A percentile compares a stretch with the other conserved stretches of the same genome.
These are phyloP conservation scores for Neurospora hispaniola DNA, from an alignment of 495 filamentous ascomycete species.

Conservation along the genomic window DNA sequence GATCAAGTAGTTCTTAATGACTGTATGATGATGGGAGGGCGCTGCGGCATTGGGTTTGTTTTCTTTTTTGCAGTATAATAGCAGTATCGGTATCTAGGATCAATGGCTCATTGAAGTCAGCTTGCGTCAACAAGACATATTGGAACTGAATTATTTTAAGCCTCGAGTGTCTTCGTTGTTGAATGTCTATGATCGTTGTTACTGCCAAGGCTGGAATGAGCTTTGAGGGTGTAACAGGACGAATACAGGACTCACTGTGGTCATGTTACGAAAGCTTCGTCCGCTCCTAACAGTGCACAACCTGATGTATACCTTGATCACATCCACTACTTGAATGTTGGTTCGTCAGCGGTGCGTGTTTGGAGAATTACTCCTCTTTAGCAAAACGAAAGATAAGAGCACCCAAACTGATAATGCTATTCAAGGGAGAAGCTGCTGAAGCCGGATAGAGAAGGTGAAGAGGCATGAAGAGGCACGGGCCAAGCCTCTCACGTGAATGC, in stretches of 20 bases:
- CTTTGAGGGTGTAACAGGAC: not conserved
- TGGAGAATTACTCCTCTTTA: no score
- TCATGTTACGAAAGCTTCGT: not conserved
- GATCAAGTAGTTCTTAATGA: not conserved
- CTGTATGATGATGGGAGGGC: not conserved
- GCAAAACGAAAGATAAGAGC: not conserved
- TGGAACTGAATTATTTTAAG: not conserved
- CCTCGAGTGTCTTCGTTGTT: not conserved
- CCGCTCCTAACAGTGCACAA: not conserved
- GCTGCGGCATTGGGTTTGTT: not conserved
- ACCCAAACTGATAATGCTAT: not conserved
- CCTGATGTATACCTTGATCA: not conserved
- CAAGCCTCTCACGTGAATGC: not conserved
- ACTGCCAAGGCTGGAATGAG: not conserved
- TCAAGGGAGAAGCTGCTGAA: not conserved
- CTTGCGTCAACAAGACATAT: not conserved
- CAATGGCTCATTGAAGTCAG: not conserved
- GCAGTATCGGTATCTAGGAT: not conserved
- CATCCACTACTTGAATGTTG: no score
- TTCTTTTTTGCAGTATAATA: not conserved
- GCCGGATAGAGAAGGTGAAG: not conserved
- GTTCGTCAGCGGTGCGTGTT: no score
- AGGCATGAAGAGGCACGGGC: not conserved
- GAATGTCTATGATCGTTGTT: not conserved
- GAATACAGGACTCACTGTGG: not conserved